Conservation (phyloP, 257 asterid species). For the Petrea volubilis region DNA sequence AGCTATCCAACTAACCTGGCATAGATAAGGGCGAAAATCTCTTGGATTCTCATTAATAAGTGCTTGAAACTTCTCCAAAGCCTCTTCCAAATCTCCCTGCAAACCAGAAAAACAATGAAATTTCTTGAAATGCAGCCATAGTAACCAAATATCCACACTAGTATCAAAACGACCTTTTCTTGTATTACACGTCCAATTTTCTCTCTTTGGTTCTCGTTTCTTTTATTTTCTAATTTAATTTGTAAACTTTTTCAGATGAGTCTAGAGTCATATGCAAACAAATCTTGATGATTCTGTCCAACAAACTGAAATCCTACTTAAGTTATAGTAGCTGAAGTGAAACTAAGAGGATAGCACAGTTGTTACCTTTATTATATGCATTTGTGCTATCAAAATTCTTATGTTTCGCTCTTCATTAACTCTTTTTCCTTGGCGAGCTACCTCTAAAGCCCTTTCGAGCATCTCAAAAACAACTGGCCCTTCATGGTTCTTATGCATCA, state of each 20-base stretch:
- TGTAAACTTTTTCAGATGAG: not conserved
- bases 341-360: constrained; percentile 5
- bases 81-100: constrained; percentile 89
- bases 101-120: constrained; percentile 6
- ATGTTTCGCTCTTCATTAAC: constrained; percentile 82
- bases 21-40: constrained; percentile 89
- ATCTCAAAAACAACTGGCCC: constrained; percentile 82
- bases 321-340: too few species aligned
- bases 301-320: too few species aligned
- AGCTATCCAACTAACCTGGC: constrained; percentile 57
- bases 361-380: constrained; percentile 78
- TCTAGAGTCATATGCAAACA: too few species aligned
- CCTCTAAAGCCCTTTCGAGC: constrained; percentile 67
- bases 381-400: constrained; percentile 76
- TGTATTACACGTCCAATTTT: not conserved
- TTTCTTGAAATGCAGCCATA: not conserved
- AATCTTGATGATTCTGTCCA: too few species aligned
- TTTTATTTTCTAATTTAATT: not conserved
- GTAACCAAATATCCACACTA: not conserved
- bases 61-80: constrained; percentile 60
- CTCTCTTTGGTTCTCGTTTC: not conserved
- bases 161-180: not conserved
- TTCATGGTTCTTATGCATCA: constrained; percentile 85
- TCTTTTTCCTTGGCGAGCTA: constrained; percentile 56
- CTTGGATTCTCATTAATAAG: constrained; percentile 88